Percentiles rank a stretch among this genome's conserved stretches.
phyloP scores from a whole-genome alignment of 176 grass and related monocot genomes.

The Oryza nivara region DNA sequence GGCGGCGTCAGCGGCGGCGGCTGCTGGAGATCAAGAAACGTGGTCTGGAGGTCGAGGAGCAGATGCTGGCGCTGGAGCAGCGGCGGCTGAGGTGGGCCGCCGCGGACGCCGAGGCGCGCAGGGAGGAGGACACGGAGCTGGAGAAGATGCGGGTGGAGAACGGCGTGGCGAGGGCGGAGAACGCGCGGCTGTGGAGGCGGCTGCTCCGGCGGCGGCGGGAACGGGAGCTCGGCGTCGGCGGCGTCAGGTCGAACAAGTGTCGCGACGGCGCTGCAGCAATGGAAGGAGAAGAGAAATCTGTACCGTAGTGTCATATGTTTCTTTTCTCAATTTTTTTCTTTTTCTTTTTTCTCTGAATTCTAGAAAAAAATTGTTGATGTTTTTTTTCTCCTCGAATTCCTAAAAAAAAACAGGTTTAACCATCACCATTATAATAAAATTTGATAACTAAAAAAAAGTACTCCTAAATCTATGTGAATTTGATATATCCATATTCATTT shows the following conservation, averaged over 20 bases:
- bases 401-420: no score
- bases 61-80: background rate
- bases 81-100: background rate
- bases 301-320: background rate
- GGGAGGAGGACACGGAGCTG: background rate
- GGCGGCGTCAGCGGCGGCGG: no score
- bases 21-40: background rate
- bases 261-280: background rate
- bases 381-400: no score
- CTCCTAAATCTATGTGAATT: no score
- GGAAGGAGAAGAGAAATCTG: background rate
- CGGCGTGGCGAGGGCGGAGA: background rate
- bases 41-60: background rate
- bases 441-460: no score
- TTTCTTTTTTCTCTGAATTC: no score
- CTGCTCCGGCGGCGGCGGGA: background rate
- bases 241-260: background rate
- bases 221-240: background rate
- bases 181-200: background rate
- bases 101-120: background rate
- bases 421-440: no score
- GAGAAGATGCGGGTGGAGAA: constrained; percentile 20
- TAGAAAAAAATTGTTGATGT: no score
- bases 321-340: no score
- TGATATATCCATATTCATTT: no score